Evolutionary conservation across 2,329 filamentous ascomycete species (phyloP).

Genomic region (Endocalyx cinctus): DNA sequence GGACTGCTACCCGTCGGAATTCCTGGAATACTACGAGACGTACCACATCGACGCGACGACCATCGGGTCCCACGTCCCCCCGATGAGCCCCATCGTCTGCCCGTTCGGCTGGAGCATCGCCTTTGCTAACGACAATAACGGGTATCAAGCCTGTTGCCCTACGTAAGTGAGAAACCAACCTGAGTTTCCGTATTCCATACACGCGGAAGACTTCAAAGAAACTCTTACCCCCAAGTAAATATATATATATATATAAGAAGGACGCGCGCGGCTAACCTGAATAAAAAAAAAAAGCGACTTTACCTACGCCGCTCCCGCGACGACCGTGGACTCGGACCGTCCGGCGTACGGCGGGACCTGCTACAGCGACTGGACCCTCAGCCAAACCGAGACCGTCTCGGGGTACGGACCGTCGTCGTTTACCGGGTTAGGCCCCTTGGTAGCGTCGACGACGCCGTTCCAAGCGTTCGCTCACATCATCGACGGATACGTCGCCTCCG

Average conservation of each 20-base stretch:
- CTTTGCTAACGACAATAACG: neutral
- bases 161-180: too few relatives aligned
- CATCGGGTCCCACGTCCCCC: constrained; percentile 13
- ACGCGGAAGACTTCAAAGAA: too few relatives aligned
- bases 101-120: constrained; percentile 15
- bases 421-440: constrained; percentile 4
- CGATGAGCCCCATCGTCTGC: constrained; percentile 19
- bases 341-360: constrained; percentile 20
- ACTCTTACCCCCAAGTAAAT: too few relatives aligned
- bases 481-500: constrained; percentile 12
- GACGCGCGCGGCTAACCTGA: too few relatives aligned
- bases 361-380: constrained; percentile 12
- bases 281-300: too few relatives aligned
- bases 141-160: constrained; percentile 16
- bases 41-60: constrained; percentile 9
- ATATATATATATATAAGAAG: too few relatives aligned
- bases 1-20: constrained; percentile 19
- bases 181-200: too few relatives aligned
- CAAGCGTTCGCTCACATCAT: constrained; percentile 16
- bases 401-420: constrained; percentile 7
- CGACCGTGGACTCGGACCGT: constrained; percentile 14
- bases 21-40: constrained; percentile 13
- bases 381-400: constrained; percentile 8
- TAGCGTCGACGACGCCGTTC: constrained; percentile 7
- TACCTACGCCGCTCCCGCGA: too few relatives aligned